Base-by-base conservation (phyloP, 441 rosid species). In the Croton setiger region DNA sequence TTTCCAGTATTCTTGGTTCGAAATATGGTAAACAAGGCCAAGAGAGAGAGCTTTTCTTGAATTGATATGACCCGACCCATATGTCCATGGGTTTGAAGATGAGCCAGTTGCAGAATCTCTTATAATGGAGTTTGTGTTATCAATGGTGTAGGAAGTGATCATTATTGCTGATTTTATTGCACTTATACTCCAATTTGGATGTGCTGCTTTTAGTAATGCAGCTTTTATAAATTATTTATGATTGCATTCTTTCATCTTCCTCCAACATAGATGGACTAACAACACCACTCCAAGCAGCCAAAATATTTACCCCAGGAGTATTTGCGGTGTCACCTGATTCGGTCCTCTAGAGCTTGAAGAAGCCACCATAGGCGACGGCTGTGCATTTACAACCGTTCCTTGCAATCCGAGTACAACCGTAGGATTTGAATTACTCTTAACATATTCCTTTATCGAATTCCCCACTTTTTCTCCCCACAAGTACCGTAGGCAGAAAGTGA, bases 341-440 rank as follows among this genome's bases (percentile, higher is more conserved):
- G 96, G 98, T 23, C 98, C 98, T 59, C 98, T 74, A 0, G 96
- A 89, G 61, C 94, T 88, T 64, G 89, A 92, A 5, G 88, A 87
- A 10, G 94, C 92, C 33, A 89, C 98, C 17, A 89, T 88, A 1
- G 98, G 98, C 0, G 96, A 84, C 0, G 98, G 96, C 44, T 37
- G 66, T 27, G 84, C 88, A 41, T 82, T 79, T 73, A 89, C 48
- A 23, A 84, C 86, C 0, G 98, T 88, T 63, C 98, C 96, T 23
- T 85, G 82, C 14, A 92, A 92, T 10, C 81, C 74, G 52, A 90
- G 68, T 20, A 73, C 18, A 0, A 86, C 89, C 5, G 82, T 84
- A 3, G 93, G 93, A 20, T 78, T 82, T 0, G 77, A 4, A 7
- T 62, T 75, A 0, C 75, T 72, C 51, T 64, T 78, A 7, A 78